Conservation (phyloP, 257 asterid genomes). For the Solanum pennellii region DNA sequence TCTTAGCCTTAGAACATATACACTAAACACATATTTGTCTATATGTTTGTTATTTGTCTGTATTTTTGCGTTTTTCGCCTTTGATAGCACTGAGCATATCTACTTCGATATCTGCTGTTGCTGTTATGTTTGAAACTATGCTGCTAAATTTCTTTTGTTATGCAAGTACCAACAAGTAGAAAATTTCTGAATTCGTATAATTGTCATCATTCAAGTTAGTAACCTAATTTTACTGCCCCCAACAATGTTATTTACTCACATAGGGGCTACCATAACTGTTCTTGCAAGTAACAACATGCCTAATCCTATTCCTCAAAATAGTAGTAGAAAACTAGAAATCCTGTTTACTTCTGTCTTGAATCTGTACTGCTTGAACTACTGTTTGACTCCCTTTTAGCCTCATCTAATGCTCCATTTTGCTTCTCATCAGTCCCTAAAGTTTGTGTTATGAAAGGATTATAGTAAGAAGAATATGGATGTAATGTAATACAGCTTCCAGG, state of each 20-base stretch:
- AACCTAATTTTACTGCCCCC: background rate
- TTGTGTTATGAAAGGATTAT: background rate
- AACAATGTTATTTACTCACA: background rate
- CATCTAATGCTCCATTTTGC: background rate
- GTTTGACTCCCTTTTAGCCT: constrained; percentile 2
- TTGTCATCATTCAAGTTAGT: background rate
- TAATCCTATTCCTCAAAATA: background rate
- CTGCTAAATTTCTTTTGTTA: background rate
- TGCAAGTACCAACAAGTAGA: background rate
- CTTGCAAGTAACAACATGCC: background rate
- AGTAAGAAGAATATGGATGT: background rate
- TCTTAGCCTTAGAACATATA: background rate
- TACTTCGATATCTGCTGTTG: background rate
- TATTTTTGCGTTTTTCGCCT: background rate
- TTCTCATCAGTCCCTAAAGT: background rate
- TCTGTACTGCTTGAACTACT: constrained; percentile 14
- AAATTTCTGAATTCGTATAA: background rate
- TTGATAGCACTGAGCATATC: background rate
- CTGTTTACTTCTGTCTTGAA: background rate
- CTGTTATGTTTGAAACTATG: background rate
- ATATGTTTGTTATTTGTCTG: no score
- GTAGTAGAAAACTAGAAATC: background rate
- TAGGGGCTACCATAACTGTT: background rate
- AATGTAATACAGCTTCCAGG: background rate
- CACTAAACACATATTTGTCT: background rate